A percentile compares a stretch with the other conserved stretches of the same genome.
Conservation (phyloP, 768 basidiomycete species). For the Suillus fuscotomentosus region DNA sequence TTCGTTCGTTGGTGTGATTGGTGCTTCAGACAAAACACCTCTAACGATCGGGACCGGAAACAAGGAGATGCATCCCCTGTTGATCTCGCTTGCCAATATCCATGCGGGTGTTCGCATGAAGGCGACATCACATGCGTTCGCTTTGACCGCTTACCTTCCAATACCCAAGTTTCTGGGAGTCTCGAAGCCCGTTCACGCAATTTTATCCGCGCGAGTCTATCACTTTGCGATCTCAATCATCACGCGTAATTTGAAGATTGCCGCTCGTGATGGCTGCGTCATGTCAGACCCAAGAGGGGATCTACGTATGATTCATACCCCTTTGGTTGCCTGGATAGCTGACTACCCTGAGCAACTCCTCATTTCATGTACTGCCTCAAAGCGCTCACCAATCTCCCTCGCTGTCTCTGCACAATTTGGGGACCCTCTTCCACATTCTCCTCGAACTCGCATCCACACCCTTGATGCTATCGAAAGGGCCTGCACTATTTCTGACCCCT, state of each 20-base stretch:
- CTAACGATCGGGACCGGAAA: conserved; percentile 31
- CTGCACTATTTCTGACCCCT: conserved; percentile 15
- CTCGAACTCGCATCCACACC: conserved; percentile 1
- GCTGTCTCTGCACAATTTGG: conserved; percentile 15
- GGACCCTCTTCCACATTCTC: conserved; percentile 12
- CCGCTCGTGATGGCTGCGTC: conserved; percentile 21
- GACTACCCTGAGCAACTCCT: conserved; percentile 18
- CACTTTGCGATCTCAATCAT: conserved; percentile 32
- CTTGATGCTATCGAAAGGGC: conserved; percentile 4
- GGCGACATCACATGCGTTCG: conserved; percentile 29
- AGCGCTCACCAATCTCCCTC: conserved; percentile 14
- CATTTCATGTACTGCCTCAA: conserved; percentile 12
- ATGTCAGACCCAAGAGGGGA: conserved; percentile 27
- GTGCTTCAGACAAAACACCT: conserved; percentile 34
- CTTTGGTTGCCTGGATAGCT: conserved; percentile 16
- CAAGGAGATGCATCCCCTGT: conserved; percentile 29
- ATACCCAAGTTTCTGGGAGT: conserved; percentile 26
- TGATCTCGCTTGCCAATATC: conserved; percentile 34
- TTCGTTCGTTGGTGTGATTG: conserved; percentile 15
- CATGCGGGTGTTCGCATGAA: conserved; percentile 28
- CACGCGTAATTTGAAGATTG: conserved; percentile 27
- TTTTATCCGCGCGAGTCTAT: conserved; percentile 27
- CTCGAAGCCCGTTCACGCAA: conserved; percentile 18
- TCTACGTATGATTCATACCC: conserved; percentile 9
- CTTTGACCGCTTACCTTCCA: conserved; percentile 29